These are phyloP conservation scores for Ganoderma sp. DNA, from an alignment of 1,284 basidiomycete genomes.

Conservation along the genomic window DNA sequence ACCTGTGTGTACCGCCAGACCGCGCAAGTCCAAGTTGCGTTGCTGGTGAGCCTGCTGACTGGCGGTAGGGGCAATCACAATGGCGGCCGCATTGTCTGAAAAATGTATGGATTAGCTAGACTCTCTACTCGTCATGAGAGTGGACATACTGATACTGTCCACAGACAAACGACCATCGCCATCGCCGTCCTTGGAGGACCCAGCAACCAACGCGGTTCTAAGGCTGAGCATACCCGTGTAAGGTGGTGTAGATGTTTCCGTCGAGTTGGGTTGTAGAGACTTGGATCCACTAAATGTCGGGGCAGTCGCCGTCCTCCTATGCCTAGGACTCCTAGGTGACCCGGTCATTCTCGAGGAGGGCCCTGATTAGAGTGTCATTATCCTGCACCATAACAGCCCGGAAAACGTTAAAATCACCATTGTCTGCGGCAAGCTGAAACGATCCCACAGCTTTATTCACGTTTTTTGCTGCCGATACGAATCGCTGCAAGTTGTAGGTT, in stretches of 20 bases:
- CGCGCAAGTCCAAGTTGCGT: neutral
- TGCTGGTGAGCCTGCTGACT: neutral
- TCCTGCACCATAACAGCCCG: neutral
- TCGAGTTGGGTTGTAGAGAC: neutral
- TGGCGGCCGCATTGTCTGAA: neutral
- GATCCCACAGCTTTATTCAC: neutral
- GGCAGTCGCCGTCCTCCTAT: neutral
- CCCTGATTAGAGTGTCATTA: neutral
- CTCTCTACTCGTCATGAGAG: no score
- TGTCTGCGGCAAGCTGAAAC: neutral
- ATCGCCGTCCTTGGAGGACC: neutral
- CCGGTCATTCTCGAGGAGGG: neutral
- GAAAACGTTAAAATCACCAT: neutral
- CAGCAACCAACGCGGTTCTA: neutral
- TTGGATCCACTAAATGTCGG: neutral
- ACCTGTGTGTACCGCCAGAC: no score
- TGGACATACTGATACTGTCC: neutral
- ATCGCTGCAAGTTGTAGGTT: neutral
- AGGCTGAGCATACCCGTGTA: neutral
- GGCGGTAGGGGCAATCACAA: neutral
- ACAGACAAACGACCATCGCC: neutral
- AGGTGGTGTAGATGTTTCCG: neutral
- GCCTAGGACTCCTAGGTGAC: neutral
- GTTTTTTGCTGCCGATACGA: neutral
- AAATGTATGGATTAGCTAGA: neutral